Conservation (phyloP, 257 asterid species). For the Plantago major region DNA sequence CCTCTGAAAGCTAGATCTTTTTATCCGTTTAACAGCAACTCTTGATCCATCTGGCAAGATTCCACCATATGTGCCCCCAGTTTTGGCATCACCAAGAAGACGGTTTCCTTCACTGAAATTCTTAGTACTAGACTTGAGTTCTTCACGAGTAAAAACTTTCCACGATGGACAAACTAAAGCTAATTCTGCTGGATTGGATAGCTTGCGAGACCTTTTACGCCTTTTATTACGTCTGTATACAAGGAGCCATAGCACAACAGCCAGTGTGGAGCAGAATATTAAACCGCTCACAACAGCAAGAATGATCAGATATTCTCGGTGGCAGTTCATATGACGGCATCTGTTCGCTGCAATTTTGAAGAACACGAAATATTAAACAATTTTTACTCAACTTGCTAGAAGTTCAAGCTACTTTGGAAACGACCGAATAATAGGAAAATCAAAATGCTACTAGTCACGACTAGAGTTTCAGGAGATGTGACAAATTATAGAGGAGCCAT, state of each 20-base stretch:
- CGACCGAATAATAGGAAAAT: no score
- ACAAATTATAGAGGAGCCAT: conserved; percentile 10
- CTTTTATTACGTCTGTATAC: conserved; percentile 62
- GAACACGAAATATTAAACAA: conserved; percentile 5
- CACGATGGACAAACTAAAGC: conserved; percentile 92
- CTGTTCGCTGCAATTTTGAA: conserved; percentile 46
- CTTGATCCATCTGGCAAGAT: conserved; percentile 82
- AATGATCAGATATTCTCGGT: conserved; percentile 70
- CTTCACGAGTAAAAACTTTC: conserved; percentile 85
- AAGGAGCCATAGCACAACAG: conserved; percentile 89
- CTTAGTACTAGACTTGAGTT: conserved; percentile 84
- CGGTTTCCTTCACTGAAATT: conserved; percentile 96
- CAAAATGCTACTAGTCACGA: not conserved
- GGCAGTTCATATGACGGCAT: conserved; percentile 87
- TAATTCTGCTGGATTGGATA: conserved; percentile 63
- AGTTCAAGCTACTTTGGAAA: not conserved
- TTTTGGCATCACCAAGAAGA: conserved; percentile 90
- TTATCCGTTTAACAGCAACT: conserved; percentile 91
- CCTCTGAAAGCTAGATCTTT: conserved; percentile 89
- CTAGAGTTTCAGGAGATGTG: conserved; percentile 8
- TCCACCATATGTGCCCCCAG: conserved; percentile 94
- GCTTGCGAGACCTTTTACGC: conserved; percentile 73
- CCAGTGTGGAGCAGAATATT: conserved; percentile 68
- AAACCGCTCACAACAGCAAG: conserved; percentile 91
- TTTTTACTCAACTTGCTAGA: not conserved